Evolutionary conservation across 805 yeast genomes (phyloP).

Genomic region (Candida orba): DNA sequence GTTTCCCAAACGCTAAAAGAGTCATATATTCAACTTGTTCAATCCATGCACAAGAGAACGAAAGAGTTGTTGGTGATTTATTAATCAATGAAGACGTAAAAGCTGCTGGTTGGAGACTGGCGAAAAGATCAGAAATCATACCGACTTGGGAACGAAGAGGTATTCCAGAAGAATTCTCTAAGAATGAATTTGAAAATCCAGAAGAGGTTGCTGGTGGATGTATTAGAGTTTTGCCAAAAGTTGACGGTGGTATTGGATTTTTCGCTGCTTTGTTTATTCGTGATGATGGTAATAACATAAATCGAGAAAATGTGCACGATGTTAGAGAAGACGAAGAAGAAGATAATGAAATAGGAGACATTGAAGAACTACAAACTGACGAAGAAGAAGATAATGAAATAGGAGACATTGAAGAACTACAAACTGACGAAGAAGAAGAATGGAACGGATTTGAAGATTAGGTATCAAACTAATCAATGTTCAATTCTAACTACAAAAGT

Average conservation of each 20-base stretch:
- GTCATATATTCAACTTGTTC: slow-evolving; percentile 96
- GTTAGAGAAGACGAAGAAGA: neutral
- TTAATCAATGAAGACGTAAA: slow-evolving; percentile 59
- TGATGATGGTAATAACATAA: slow-evolving; percentile 4
- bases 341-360: neutral
- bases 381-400: neutral
- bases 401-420: neutral
- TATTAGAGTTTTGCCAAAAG: slow-evolving; percentile 75
- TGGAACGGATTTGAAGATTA: slow-evolving; percentile 29
- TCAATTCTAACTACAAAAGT: neutral
- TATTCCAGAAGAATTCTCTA: slow-evolving; percentile 51
- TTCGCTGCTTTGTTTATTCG: slow-evolving; percentile 90
- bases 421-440: slow-evolving; percentile 15
- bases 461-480: neutral
- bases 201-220: slow-evolving; percentile 73
- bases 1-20: slow-evolving; percentile 66
- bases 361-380: neutral
- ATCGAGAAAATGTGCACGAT: neutral
- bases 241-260: slow-evolving; percentile 98
- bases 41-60: slow-evolving; percentile 89
- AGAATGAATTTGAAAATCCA: slow-evolving; percentile 36
- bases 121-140: slow-evolving; percentile 51
- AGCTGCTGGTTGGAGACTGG: slow-evolving; percentile 68
- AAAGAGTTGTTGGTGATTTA: slow-evolving; percentile 78
- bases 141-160: slow-evolving; percentile 91